Conservation (phyloP, 257 asterid species). For the Dorcoceras hygrometricum region DNA sequence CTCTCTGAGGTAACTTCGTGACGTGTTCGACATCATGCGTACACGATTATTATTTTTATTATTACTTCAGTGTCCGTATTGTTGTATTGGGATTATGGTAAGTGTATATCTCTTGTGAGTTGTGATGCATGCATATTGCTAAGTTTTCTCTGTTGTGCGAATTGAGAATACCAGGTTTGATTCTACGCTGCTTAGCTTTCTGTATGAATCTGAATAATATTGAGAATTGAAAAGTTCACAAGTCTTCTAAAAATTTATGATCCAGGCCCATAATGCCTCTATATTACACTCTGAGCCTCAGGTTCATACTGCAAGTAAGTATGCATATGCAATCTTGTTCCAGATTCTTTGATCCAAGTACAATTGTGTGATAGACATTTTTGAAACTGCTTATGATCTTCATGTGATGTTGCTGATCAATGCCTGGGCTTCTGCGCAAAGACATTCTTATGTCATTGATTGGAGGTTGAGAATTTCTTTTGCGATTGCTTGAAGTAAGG, state of each 20-base stretch:
- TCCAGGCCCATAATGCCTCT: constrained; percentile 1
- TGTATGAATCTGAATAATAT: neutral
- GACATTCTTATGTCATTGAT: neutral
- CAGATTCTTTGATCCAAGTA: neutral
- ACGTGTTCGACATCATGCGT: constrained; percentile 13
- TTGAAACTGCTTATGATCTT: too few species aligned
- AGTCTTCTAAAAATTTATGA: neutral
- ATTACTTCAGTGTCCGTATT: neutral
- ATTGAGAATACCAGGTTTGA: neutral
- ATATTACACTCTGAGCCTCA: neutral
- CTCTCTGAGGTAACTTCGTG: constrained; percentile 66
- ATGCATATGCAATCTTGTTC: neutral
- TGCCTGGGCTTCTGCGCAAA: neutral
- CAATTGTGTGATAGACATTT: neutral
- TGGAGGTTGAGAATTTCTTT: neutral
- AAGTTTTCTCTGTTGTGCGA: constrained; percentile 15
- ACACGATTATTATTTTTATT: neutral
- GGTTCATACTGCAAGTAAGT: neutral
- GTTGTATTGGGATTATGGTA: neutral
- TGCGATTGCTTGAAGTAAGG: neutral
- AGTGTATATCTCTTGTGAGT: constrained; percentile 7
- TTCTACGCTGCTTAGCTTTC: neutral
- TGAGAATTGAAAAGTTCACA: neutral
- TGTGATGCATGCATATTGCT: constrained; percentile 13
- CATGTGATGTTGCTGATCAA: too few species aligned